Conservation (phyloP, 2,329 filamentous ascomycete genomes). For the Leptographium procerum region DNA sequence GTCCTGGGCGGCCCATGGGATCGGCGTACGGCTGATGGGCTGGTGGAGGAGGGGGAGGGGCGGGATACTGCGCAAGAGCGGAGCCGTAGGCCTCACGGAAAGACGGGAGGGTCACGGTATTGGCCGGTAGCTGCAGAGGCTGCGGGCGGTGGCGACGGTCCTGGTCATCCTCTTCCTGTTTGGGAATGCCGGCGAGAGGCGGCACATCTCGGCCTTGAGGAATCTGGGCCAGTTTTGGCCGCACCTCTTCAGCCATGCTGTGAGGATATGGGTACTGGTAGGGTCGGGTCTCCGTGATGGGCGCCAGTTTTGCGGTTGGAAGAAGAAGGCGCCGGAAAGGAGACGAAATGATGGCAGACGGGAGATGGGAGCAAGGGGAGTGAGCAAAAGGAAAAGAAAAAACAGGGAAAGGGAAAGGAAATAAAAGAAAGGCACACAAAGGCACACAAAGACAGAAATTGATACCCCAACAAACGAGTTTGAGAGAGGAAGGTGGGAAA, state of each 20-base stretch:
- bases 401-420: background rate
- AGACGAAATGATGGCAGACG: background rate
- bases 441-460: background rate
- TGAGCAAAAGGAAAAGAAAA: background rate
- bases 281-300: constrained; percentile 6
- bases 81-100: constrained; percentile 12
- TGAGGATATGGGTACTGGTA: constrained; percentile 1
- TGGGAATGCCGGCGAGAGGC: background rate
- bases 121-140: constrained; percentile 3
- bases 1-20: background rate
- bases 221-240: constrained; percentile 9
- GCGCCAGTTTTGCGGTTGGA: constrained; percentile 11
- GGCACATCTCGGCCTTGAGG: constrained; percentile 8
- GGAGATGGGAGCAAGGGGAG: background rate
- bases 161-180: constrained; percentile 10
- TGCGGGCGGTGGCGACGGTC: constrained; percentile 8
- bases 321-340: background rate
- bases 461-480: background rate
- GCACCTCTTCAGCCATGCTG: constrained; percentile 13
- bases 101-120: constrained; percentile 10
- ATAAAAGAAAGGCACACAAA: background rate
- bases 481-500: background rate
- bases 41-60: background rate
- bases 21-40: constrained; percentile 1
- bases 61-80: constrained; percentile 4